These are phyloP conservation scores for Whalleya microplaca DNA, from an alignment of 2,329 filamentous ascomycete species.

Conservation along the genomic window DNA sequence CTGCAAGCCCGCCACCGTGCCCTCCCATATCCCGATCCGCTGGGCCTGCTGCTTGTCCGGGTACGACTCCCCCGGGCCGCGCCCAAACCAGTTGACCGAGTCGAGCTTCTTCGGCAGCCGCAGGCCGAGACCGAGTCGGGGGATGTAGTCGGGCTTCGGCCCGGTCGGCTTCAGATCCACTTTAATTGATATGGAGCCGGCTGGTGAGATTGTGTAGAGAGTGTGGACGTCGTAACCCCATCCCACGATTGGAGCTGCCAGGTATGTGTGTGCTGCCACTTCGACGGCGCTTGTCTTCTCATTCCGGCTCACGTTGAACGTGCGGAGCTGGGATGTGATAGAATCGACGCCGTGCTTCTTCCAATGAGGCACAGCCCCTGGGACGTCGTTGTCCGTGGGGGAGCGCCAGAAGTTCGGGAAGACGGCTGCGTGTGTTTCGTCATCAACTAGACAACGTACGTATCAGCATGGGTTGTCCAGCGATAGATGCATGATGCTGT, in stretches of 20 bases:
- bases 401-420: conserved; percentile 60
- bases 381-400: conserved; percentile 67
- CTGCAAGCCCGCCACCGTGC: conserved; percentile 52
- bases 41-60: conserved; percentile 68
- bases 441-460: background rate
- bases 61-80: conserved; percentile 70
- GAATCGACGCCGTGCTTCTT: conserved; percentile 47
- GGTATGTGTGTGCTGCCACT: conserved; percentile 48
- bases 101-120: conserved; percentile 36
- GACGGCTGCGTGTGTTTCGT: conserved; percentile 29
- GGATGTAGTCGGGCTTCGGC: conserved; percentile 57
- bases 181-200: conserved; percentile 52
- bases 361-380: conserved; percentile 60
- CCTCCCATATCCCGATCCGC: conserved; percentile 54
- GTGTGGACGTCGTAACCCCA: conserved; percentile 59
- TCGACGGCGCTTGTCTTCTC: conserved; percentile 28
- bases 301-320: conserved; percentile 27
- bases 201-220: conserved; percentile 57
- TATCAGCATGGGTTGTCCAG: background rate
- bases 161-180: conserved; percentile 53
- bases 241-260: conserved; percentile 65
- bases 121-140: conserved; percentile 62
- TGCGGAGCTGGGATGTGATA: conserved; percentile 43
- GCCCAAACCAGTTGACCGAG: conserved; percentile 63
- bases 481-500: background rate